A percentile compares a stretch with the other conserved stretches of the same genome.
Evolutionary conservation across 805 yeast genomes (phyloP).

Genomic region (Vanderwaltozyma tropicalis): DNA sequence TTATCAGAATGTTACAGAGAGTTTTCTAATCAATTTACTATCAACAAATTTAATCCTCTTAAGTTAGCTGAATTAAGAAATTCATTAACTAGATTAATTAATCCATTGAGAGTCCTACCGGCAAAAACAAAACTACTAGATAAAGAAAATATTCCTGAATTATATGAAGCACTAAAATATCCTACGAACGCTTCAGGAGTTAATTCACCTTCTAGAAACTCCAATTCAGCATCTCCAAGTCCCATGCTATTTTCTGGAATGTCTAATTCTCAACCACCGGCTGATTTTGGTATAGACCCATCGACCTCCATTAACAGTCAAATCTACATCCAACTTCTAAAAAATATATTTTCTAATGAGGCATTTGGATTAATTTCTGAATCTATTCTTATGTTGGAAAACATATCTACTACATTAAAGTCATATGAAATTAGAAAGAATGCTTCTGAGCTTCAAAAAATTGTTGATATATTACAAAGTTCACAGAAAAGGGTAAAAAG

Average conservation of each 20-base stretch:
- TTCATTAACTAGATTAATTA: slow-evolving; percentile 31
- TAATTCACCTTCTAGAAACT: not conserved
- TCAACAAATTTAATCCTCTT: slow-evolving; percentile 27
- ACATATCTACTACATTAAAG: slow-evolving; percentile 12
- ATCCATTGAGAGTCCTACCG: slow-evolving; percentile 36
- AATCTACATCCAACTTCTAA: slow-evolving; percentile 25
- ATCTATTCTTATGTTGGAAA: slow-evolving; percentile 25
- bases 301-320: slow-evolving; percentile 2
- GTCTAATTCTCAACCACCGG: not conserved
- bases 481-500: slow-evolving; percentile 19
- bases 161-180: slow-evolving; percentile 6
- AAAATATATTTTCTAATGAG: slow-evolving; percentile 26
- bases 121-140: slow-evolving; percentile 15
- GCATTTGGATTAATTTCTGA: slow-evolving; percentile 23
- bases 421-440: slow-evolving; percentile 3
- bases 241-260: slow-evolving; percentile 2
- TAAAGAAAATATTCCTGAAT: slow-evolving; percentile 10
- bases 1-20: slow-evolving; percentile 36
- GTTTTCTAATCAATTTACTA: slow-evolving; percentile 31
- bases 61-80: slow-evolving; percentile 33
- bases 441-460: slow-evolving; percentile 1
- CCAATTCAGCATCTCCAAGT: not conserved
- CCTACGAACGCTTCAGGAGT: not conserved
- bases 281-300: not conserved
- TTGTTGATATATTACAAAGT: slow-evolving; percentile 4